Percentiles rank a stretch among this genome's conserved stretches.
These are phyloP conservation scores for Pseudonectria buxi DNA, from an alignment of 2,329 filamentous ascomycete species.

Conservation along the genomic window DNA sequence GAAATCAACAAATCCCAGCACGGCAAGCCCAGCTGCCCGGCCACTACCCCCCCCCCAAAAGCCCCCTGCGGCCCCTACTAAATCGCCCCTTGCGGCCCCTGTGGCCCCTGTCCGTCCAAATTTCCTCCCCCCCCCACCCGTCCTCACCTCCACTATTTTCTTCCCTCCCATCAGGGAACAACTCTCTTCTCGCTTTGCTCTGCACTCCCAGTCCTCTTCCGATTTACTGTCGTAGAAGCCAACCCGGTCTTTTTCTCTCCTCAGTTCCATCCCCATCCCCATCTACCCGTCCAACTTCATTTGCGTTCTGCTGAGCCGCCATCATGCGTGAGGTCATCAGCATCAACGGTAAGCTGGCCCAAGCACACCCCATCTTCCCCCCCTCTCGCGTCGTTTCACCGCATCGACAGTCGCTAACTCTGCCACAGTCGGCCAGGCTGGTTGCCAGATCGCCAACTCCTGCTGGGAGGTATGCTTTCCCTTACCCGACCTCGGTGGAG, in stretches of 20 bases:
- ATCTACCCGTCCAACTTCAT: slow-evolving; percentile 14
- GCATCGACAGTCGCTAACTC: slow-evolving; percentile 45
- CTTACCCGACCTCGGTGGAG: slow-evolving; percentile 15
- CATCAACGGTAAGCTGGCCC: slow-evolving; percentile 76
- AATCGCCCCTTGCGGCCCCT: slow-evolving; percentile 10
- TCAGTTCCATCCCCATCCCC: slow-evolving; percentile 27
- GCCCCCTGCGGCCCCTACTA: not conserved
- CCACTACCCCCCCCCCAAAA: not conserved
- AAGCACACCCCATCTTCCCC: slow-evolving; percentile 19
- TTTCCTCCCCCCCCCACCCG: slow-evolving; percentile 36
- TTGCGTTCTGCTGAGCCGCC: slow-evolving; percentile 27
- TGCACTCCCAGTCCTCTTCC: slow-evolving; percentile 13
- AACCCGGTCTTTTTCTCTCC: slow-evolving; percentile 24
- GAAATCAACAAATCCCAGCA: slow-evolving; percentile 35
- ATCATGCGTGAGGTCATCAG: slow-evolving; percentile 99
- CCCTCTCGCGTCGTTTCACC: slow-evolving; percentile 33
- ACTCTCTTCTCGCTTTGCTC: slow-evolving; percentile 17
- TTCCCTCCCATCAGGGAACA: slow-evolving; percentile 20
- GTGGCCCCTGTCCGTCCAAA: slow-evolving; percentile 33
- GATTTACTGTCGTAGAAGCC: slow-evolving; percentile 23
- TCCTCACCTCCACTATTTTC: slow-evolving; percentile 28
- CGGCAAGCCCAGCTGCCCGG: slow-evolving; percentile 14
- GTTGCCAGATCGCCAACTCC: slow-evolving; percentile 99
- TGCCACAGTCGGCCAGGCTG: slow-evolving; percentile 88
- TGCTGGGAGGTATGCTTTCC: slow-evolving; percentile 92